Percentiles rank a stretch among this genome's conserved stretches.
phyloP scores from a whole-genome alignment of 148 eudicot genomes.

The Limonium bicolor region DNA sequence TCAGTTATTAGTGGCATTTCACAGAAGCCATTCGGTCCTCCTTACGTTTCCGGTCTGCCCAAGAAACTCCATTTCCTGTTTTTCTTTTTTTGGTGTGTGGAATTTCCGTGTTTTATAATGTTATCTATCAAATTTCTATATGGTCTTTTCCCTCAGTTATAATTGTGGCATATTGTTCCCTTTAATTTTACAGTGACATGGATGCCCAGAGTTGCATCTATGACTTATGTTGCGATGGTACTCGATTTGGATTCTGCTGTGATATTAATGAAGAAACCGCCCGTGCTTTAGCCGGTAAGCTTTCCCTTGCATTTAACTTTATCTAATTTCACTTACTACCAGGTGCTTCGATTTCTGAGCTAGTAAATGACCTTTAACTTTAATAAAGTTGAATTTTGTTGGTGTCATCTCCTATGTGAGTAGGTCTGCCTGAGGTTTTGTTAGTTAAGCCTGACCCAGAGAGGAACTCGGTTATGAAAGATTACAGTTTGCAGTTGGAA shows the following conservation, averaged over 20 bases:
- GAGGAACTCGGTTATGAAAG: conserved; percentile 25
- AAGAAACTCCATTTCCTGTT: too few species aligned
- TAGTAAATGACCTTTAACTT: not conserved
- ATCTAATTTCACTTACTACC: too few species aligned
- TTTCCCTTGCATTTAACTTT: too few species aligned
- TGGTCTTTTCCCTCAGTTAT: not conserved
- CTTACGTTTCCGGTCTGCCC: too few species aligned
- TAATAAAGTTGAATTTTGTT: not conserved
- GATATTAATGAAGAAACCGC: conserved; percentile 38
- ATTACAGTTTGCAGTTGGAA: conserved; percentile 17
- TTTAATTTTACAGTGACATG: conserved; percentile 28
- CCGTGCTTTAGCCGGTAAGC: conserved; percentile 31
- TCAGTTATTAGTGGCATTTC: too few species aligned
- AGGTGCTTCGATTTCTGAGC: not conserved
- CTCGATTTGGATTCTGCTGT: conserved; percentile 61
- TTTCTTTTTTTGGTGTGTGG: not conserved
- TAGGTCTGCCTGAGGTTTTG: conserved; percentile 61
- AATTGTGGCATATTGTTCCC: not conserved
- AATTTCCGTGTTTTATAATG: not conserved
- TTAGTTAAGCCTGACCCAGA: conserved; percentile 57
- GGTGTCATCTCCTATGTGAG: not conserved
- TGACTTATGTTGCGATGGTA: conserved; percentile 52
- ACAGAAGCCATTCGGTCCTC: too few species aligned
- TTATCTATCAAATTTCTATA: not conserved
- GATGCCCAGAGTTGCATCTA: conserved; percentile 68